Percentiles rank a stretch among this genome's conserved stretches.
Evolutionary conservation across 306 rosid genomes (phyloP).

Genomic region (Trifolium pratense): DNA sequence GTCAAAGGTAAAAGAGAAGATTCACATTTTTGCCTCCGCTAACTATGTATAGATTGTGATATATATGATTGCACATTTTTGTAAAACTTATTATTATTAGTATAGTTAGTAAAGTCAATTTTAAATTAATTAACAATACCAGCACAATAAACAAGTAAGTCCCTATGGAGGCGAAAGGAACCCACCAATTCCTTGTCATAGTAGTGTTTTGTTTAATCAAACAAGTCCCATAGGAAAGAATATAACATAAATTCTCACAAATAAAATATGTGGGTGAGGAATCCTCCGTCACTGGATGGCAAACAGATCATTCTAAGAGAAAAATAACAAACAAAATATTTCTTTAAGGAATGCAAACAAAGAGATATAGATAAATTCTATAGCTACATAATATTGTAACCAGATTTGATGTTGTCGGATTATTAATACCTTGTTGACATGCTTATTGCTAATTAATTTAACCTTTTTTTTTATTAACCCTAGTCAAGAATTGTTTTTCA

Average conservation of each 20-base stretch:
- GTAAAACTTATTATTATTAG: too few species aligned
- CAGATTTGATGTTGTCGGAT: slow-evolving; percentile 30
- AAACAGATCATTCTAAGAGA: slow-evolving; percentile 52
- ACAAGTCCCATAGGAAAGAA: slow-evolving; percentile 42
- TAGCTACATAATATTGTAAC: slow-evolving; percentile 32
- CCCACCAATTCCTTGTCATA: slow-evolving; percentile 38
- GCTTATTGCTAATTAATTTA: slow-evolving; percentile 2
- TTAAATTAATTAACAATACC: too few species aligned
- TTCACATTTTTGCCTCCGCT: too few species aligned
- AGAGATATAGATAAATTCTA: slow-evolving; percentile 53
- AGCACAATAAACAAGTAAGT: neutral
- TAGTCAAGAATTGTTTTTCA: too few species aligned
- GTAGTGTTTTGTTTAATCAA: slow-evolving; percentile 32
- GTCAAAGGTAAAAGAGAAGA: too few species aligned
- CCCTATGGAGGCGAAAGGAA: slow-evolving; percentile 17
- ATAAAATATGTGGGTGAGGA: slow-evolving; percentile 47
- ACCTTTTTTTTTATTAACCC: too few species aligned
- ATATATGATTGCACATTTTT: too few species aligned
- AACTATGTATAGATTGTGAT: too few species aligned
- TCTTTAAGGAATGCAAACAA: slow-evolving; percentile 60
- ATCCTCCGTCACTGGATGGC: slow-evolving; percentile 51
- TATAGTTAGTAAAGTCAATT: too few species aligned
- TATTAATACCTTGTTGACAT: slow-evolving; percentile 37
- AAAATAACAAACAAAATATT: slow-evolving; percentile 62
- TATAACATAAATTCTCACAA: slow-evolving; percentile 44